These are phyloP conservation scores for Botryosphaeria dothidea DNA, from an alignment of 2,329 filamentous ascomycete genomes.

Conservation along the genomic window DNA sequence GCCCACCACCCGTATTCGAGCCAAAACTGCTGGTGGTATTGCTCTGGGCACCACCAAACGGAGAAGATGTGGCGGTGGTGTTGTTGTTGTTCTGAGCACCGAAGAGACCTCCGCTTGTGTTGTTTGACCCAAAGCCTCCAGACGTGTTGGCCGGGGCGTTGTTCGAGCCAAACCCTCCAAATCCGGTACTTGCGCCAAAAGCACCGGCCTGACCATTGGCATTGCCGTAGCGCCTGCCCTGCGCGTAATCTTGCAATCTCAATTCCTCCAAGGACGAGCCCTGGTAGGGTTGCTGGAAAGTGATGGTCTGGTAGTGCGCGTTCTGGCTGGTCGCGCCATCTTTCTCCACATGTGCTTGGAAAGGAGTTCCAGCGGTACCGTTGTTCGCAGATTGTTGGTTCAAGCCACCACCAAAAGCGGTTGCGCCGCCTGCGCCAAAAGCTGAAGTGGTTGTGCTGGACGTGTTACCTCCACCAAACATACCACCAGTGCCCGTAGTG, in stretches of 20 bases:
- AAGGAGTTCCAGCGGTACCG: slow-evolving; percentile 68
- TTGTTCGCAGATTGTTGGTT: slow-evolving; percentile 53
- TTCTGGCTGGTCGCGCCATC: slow-evolving; percentile 56
- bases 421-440: slow-evolving; percentile 42
- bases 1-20: slow-evolving; percentile 25
- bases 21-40: slow-evolving; percentile 36
- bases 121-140: slow-evolving; percentile 50
- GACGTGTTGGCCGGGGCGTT: slow-evolving; percentile 37
- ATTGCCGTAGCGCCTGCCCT: slow-evolving; percentile 82
- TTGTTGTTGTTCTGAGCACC: slow-evolving; percentile 38
- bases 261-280: slow-evolving; percentile 82
- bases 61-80: slow-evolving; percentile 32
- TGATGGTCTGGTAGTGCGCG: slow-evolving; percentile 74
- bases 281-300: slow-evolving; percentile 77
- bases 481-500: slow-evolving; percentile 29
- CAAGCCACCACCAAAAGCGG: slow-evolving; percentile 43
- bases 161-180: slow-evolving; percentile 49
- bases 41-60: slow-evolving; percentile 21
- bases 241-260: slow-evolving; percentile 77
- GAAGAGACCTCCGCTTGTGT: slow-evolving; percentile 46
- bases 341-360: slow-evolving; percentile 71
- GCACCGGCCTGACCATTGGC: slow-evolving; percentile 76
- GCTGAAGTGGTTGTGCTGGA: slow-evolving; percentile 21
- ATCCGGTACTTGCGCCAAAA: slow-evolving; percentile 69
- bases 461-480: slow-evolving; percentile 42